A percentile compares a stretch with the other conserved stretches of the same genome.
These are phyloP conservation scores for Digitaria exilis DNA, from an alignment of 202 grass and related monocot species.

Conservation along the genomic window DNA sequence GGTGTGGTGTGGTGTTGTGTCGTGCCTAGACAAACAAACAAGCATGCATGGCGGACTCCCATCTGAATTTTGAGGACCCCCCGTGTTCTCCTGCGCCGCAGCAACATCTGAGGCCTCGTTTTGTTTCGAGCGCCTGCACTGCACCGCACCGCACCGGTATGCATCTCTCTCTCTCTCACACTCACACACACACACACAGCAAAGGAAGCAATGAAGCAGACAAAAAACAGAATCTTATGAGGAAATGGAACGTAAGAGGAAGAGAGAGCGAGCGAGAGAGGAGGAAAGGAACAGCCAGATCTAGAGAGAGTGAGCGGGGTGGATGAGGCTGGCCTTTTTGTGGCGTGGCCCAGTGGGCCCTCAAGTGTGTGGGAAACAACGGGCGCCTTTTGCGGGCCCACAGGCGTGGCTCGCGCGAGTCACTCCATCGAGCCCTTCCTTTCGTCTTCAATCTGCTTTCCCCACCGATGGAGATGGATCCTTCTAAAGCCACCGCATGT, in stretches of 20 bases:
- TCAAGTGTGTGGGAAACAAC: background rate
- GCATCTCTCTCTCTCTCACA: background rate
- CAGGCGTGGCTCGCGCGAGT: slow-evolving; percentile 38
- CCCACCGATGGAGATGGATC: slow-evolving; percentile 76
- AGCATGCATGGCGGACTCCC: background rate
- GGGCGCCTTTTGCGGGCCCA: slow-evolving; percentile 41
- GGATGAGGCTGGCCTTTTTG: slow-evolving; percentile 40
- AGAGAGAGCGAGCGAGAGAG: background rate
- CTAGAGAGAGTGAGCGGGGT: background rate
- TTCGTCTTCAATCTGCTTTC: slow-evolving; percentile 15
- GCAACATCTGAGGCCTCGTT: slow-evolving; percentile 34
- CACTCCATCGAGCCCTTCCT: background rate
- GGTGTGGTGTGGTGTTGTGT: no score
- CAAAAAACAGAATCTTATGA: background rate
- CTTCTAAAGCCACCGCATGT: slow-evolving; percentile 59
- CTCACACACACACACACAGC: background rate
- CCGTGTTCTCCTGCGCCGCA: slow-evolving; percentile 34
- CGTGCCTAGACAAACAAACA: slow-evolving; percentile 14
- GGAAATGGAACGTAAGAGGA: background rate
- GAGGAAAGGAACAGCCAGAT: background rate
- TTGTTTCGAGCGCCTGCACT: background rate
- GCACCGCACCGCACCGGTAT: background rate
- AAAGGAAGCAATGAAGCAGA: background rate
- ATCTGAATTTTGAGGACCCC: slow-evolving; percentile 1
- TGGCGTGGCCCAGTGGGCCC: slow-evolving; percentile 67